A percentile compares a stretch with the other conserved stretches of the same genome.
Conservation (phyloP, 345 rosid species). For the Heritiera fomes region DNA sequence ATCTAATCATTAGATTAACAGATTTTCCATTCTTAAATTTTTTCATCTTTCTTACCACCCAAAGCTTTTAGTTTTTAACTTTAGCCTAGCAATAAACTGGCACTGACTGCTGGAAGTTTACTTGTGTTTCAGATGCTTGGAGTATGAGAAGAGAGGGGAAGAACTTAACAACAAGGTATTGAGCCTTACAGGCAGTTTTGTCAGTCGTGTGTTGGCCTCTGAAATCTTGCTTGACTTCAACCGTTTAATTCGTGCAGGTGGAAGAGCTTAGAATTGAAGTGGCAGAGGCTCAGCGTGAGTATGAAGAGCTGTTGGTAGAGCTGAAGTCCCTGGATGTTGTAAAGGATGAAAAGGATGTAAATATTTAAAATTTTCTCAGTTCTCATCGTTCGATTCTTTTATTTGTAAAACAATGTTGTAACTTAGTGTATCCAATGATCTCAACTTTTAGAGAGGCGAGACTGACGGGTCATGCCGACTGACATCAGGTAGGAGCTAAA, state of each 20-base stretch:
- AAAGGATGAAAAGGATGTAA: slow-evolving; percentile 43
- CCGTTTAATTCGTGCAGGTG: slow-evolving; percentile 39
- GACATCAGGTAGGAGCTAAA: background rate
- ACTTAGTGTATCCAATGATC: background rate
- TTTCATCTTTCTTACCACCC: too few relatives aligned
- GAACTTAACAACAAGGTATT: slow-evolving; percentile 67
- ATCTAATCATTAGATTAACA: too few relatives aligned
- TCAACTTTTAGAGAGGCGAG: background rate
- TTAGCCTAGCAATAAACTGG: background rate
- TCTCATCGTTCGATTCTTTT: background rate
- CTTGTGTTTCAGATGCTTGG: slow-evolving; percentile 55
- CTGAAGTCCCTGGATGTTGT: slow-evolving; percentile 37
- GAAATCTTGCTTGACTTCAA: background rate
- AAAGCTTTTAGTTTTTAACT: background rate
- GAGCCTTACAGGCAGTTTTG: background rate
- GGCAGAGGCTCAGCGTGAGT: slow-evolving; percentile 39
- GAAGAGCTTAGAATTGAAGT: slow-evolving; percentile 50
- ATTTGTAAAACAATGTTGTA: slow-evolving; percentile 1
- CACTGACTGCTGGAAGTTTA: background rate
- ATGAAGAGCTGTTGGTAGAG: slow-evolving; percentile 44
- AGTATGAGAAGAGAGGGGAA: slow-evolving; percentile 54
- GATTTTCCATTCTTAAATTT: too few relatives aligned
- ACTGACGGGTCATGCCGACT: background rate
- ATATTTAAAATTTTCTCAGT: slow-evolving; percentile 21
- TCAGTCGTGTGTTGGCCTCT: background rate